Percentiles rank a stretch among this genome's conserved stretches.
Evolutionary conservation across 495 filamentous ascomycete genomes (phyloP).

Genomic region (Neurospora sp.): DNA sequence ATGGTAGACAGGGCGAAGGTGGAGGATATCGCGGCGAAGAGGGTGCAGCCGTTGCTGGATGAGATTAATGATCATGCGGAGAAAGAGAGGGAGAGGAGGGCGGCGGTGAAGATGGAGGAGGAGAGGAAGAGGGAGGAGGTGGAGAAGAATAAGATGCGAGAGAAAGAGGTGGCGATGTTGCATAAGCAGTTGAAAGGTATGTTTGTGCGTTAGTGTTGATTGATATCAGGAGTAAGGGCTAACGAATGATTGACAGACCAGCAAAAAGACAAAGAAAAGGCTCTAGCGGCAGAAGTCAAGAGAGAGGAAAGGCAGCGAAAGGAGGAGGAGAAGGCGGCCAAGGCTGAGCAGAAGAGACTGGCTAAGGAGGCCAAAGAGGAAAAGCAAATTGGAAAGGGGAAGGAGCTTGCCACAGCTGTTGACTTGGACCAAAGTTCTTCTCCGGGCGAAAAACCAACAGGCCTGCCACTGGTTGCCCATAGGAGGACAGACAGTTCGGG

Average conservation of each 20-base stretch:
- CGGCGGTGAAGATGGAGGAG: slow-evolving; percentile 38
- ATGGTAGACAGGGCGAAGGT: slow-evolving; percentile 72
- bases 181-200: slow-evolving; percentile 33
- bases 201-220: slow-evolving; percentile 1
- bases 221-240: background rate
- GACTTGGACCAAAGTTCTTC: background rate
- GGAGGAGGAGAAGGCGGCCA: slow-evolving; percentile 40
- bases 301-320: slow-evolving; percentile 38
- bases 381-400: slow-evolving; percentile 12
- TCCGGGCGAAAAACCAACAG: background rate
- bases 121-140: slow-evolving; percentile 36
- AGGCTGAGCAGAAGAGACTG: slow-evolving; percentile 38
- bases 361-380: slow-evolving; percentile 35
- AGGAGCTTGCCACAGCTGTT: background rate
- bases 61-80: slow-evolving; percentile 75
- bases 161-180: slow-evolving; percentile 35
- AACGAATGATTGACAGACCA: slow-evolving; percentile 20
- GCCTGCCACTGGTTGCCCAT: background rate
- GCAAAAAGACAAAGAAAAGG: slow-evolving; percentile 41
- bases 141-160: slow-evolving; percentile 31
- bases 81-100: slow-evolving; percentile 49
- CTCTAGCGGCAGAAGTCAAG: slow-evolving; percentile 40
- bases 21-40: slow-evolving; percentile 65
- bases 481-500: background rate
- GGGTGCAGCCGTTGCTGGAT: slow-evolving; percentile 84